Evolutionary conservation across 2,329 filamentous ascomycete genomes (phyloP), one percentile per base, ranked within the genome.

Genomic region (Colletotrichum ledebouriae): DNA sequence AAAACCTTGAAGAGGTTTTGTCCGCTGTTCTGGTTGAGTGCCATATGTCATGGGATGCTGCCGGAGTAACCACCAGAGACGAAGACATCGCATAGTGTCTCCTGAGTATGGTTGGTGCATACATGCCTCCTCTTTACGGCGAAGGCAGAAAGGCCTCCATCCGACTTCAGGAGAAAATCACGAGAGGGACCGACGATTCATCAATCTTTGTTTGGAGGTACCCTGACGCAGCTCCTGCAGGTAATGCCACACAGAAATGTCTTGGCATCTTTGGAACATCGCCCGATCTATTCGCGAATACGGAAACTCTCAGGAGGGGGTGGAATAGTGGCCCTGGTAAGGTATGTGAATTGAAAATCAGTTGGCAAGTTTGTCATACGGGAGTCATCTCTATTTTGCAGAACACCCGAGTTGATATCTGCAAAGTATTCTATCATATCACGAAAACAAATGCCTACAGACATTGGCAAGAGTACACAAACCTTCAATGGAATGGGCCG

Each of bases 31-130:
- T 12, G 12, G 2, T 42, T 34, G 34, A 13, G 4, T 17, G 37
- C n/a, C 53, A 12, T 1, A 77, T 76, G 75, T 74, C 71, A 4
- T 76, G 74, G 75, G 73, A 71, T 37, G 67, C 74, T 1, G 62
- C 57, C 4, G 58, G 75, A 20, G 15, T 58, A 59, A 75, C 72
- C 1, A 75, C 68, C 2, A 60, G 70, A 5, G 6, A 44, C 42
- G 70, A 75, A 58, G 72, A 77, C 57, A 47, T 68, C 1, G 74
- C 73, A 0, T 76, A 75, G 34, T 73, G 71, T 7, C 59, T 76
- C 20, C 41, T 75, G 10, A 75, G 75, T 10, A 37, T 77, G 7
- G 75, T 77, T 42, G 64, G 67, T 20, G 68, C 76, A 13, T 73
- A 70, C 15, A 76, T 77, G 71, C 68, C 72, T 1, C 59, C 73